Evolutionary conservation across 2,329 filamentous ascomycete genomes (phyloP).

Genomic region (Diaporthe velutina): DNA sequence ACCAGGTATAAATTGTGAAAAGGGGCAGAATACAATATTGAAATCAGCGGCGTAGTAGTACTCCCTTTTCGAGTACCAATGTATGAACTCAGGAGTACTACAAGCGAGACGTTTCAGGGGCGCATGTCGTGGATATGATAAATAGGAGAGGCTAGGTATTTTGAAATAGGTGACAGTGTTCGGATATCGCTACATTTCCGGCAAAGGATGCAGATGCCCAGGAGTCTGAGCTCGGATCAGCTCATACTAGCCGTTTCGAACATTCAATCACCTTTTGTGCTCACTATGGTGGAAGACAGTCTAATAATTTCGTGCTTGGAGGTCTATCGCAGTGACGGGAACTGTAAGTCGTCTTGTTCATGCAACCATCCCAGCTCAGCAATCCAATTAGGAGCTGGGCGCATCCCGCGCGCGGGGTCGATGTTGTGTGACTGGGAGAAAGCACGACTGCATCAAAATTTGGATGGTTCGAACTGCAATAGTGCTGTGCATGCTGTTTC

Average conservation of each 20-base stretch:
- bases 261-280: background rate
- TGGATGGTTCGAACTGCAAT: background rate
- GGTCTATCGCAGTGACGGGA: background rate
- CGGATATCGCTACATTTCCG: background rate
- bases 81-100: too few relatives aligned
- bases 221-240: background rate
- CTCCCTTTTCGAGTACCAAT: too few relatives aligned
- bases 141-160: background rate
- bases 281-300: conserved; percentile 14
- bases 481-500: background rate
- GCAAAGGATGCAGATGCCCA: background rate
- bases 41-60: background rate
- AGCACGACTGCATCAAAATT: background rate
- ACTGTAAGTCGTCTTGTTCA: background rate
- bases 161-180: background rate
- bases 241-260: background rate
- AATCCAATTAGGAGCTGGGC: background rate
- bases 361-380: background rate
- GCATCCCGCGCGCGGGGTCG: background rate
- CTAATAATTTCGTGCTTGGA: conserved; percentile 25
- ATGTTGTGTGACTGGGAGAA: background rate
- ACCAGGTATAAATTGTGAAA: too few relatives aligned
- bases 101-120: background rate
- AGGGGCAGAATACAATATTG: background rate
- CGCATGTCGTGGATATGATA: background rate